Base-by-base conservation (phyloP, 768 basidiomycete species). In the Paxillus involutus region DNA sequence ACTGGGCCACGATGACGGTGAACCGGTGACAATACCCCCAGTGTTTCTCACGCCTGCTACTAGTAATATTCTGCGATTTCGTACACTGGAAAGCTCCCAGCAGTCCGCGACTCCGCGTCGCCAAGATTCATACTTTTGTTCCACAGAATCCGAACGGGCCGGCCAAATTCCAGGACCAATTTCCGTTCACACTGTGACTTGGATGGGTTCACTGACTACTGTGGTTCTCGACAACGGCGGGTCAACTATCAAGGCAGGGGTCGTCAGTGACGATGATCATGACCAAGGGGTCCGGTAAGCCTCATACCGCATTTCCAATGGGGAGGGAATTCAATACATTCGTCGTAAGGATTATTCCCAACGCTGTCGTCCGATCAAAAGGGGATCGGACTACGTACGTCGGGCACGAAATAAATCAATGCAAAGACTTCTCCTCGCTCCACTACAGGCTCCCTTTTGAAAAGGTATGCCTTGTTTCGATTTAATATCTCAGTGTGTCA, bases 221-320 rank as follows among this genome's bases (percentile, higher is more conserved):
- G 73, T 94, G 51, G 76, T 95, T 13, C 77, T 96, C 43, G 94
- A 98, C 69, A 98, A 96, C 66, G 94, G 94, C 39, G 94, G 84
- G 10, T 84, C 80, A 35, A 82, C 82, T 4, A 85, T 96, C 69
- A 98, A 97, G 66, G 81, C 81, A 29, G 89, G 91, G 1, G 55
- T 84, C 24, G 76, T 75, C 41, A 70, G 65, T 44, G 65, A 62
- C 43, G 61, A 62, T 49, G 71, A 32, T 6, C 44, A 46, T n/a
- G 44, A 52, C n/a, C 47, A 65, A 49, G 58, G 60, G 47, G 58
- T 59, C 49, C 65, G 60, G 69, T 69, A 39, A 39, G 70, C 52
- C 45, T 54, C 32, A 35, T 17, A 19, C 35, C 40, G 21, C 11
- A 21, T 36, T 43, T 30, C 53, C 36, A 52, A 12, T 44, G 14